A percentile compares a stretch with the other conserved stretches of the same genome.
These are phyloP conservation scores for Phytophthora crassamura DNA, from an alignment of 352 stramenopile genomes.

Conservation along the genomic window DNA sequence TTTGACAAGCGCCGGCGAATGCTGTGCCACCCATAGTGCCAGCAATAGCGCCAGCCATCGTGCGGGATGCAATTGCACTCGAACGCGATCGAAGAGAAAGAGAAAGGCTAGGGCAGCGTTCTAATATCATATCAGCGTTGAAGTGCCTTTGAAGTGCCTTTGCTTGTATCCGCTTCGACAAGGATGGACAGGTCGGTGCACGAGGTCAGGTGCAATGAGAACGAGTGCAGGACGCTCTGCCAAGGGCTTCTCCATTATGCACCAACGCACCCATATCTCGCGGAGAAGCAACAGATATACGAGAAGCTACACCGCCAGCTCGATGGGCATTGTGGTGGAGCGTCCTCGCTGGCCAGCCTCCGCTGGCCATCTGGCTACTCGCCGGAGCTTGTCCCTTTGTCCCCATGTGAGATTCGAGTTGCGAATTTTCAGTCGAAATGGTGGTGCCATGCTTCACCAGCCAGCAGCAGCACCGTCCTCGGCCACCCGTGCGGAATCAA, in stretches of 20 bases:
- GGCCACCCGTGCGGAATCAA: slow-evolving; percentile 1
- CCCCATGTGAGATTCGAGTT: slow-evolving; percentile 26
- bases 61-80: slow-evolving; percentile 8
- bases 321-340: slow-evolving; percentile 9
- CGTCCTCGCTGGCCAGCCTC: slow-evolving; percentile 5
- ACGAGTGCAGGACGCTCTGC: slow-evolving; percentile 12
- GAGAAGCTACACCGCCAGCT: slow-evolving; percentile 4
- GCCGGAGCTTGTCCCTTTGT: slow-evolving; percentile 14
- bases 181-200: slow-evolving; percentile 27
- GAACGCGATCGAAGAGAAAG: slow-evolving; percentile 26
- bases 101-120: not conserved
- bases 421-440: slow-evolving; percentile 28
- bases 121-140: slow-evolving; percentile 34
- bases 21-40: not conserved
- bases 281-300: slow-evolving; percentile 28
- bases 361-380: slow-evolving; percentile 26
- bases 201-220: not conserved
- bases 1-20: not conserved
- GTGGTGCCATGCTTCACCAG: not conserved
- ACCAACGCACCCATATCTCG: slow-evolving; percentile 16
- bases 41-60: too few species aligned
- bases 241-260: slow-evolving; percentile 10
- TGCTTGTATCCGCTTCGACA: slow-evolving; percentile 8
- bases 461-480: not conserved
- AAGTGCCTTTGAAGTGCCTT: slow-evolving; percentile 7